phyloP scores from a whole-genome alignment of 116 monocot species.

The Posidonia oceanica region DNA sequence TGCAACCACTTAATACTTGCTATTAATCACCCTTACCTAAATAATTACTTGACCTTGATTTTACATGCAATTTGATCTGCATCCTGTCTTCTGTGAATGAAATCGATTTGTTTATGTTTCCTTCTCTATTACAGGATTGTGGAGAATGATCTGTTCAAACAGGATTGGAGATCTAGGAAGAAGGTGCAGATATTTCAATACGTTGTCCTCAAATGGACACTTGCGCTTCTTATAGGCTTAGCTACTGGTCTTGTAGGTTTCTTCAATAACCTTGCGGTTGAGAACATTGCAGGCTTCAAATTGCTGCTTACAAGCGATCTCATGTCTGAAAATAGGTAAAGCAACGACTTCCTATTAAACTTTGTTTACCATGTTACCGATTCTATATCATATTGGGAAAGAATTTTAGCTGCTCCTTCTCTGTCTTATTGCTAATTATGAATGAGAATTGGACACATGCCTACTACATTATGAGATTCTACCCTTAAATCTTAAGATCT shows the following conservation, averaged over 20 bases:
- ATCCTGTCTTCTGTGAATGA: not conserved
- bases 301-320: conserved; percentile 68
- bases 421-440: too few relatives aligned
- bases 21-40: too few relatives aligned
- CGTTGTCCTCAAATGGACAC: conserved; percentile 67
- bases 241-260: conserved; percentile 66
- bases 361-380: too few relatives aligned
- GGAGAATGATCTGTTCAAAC: conserved; percentile 77
- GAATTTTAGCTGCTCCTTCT: too few relatives aligned
- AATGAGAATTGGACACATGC: too few relatives aligned
- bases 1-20: too few relatives aligned
- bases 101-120: not conserved
- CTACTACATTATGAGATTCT: too few relatives aligned
- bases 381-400: too few relatives aligned
- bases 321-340: conserved; percentile 52
- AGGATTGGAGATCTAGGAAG: conserved; percentile 78
- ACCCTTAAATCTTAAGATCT: too few relatives aligned
- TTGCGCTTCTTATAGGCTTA: conserved; percentile 71
- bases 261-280: conserved; percentile 85
- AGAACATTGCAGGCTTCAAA: conserved; percentile 86
- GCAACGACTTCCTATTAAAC: not conserved
- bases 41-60: too few relatives aligned
- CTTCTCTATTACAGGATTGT: conserved; percentile 36
- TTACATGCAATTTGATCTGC: too few relatives aligned
- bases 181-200: conserved; percentile 82